Evolutionary conservation across 2,329 filamentous ascomycete genomes (phyloP).

Genomic region (Aspergillus tubingensis): DNA sequence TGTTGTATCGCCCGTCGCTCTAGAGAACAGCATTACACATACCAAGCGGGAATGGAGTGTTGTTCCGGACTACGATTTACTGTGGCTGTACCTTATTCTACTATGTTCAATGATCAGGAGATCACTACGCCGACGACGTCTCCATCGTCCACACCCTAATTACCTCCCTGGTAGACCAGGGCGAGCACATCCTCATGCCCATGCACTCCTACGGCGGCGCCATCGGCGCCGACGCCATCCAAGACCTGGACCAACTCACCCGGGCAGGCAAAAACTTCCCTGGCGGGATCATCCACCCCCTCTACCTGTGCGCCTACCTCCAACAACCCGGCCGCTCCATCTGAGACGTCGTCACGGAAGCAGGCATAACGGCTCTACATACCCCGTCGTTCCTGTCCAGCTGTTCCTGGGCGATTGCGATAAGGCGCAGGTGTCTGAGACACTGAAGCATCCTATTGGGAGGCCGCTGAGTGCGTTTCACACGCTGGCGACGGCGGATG

Average conservation of each 20-base stretch:
- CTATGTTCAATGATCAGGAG: too few species aligned
- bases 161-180: slow-evolving; percentile 8
- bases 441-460: not conserved
- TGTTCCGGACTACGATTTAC: too few species aligned
- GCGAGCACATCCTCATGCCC: slow-evolving; percentile 21
- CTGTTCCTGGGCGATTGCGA: not conserved
- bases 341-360: slow-evolving; percentile 12
- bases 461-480: not conserved
- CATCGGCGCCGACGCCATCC: slow-evolving; percentile 23
- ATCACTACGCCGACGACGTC: slow-evolving; percentile 14
- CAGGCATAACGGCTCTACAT: slow-evolving; percentile 8
- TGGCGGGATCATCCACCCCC: slow-evolving; percentile 20
- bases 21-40: too few species aligned
- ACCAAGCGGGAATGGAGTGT: too few species aligned
- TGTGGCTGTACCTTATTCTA: too few species aligned
- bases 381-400: too few species aligned
- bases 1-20: too few species aligned
- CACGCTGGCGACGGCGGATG: not conserved
- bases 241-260: slow-evolving; percentile 18
- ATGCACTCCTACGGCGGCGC: slow-evolving; percentile 32
- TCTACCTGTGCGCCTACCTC: slow-evolving; percentile 26
- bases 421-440: not conserved
- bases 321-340: slow-evolving; percentile 12
- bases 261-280: not conserved
- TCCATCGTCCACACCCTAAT: slow-evolving; percentile 11